Evolutionary conservation across 306 rosid genomes (phyloP).

Genomic region (Boehmeria nivea): DNA sequence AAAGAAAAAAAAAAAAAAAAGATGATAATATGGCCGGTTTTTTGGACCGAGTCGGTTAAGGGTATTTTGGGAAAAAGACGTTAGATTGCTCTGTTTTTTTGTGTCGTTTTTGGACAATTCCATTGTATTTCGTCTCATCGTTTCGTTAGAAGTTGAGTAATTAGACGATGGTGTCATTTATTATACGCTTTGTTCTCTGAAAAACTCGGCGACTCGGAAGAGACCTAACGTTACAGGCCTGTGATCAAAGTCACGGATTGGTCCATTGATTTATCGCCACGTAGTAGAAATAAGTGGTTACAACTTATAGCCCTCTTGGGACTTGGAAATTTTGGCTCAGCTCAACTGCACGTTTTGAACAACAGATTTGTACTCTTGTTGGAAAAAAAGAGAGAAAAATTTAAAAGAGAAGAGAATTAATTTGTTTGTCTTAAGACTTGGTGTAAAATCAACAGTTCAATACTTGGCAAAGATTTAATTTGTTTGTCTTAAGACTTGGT

Average conservation of each 20-base stretch:
- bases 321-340: neutral
- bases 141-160: too few species aligned
- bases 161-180: too few species aligned
- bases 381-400: neutral
- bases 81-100: neutral
- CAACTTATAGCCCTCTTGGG: neutral
- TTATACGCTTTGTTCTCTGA: too few species aligned
- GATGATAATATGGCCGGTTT: neutral
- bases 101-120: neutral
- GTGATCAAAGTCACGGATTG: neutral
- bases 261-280: neutral
- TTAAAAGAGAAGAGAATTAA: too few species aligned
- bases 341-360: neutral
- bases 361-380: neutral
- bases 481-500: too few species aligned
- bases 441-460: too few species aligned
- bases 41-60: neutral
- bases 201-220: conserved; percentile 23
- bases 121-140: neutral
- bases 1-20: neutral
- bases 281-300: neutral
- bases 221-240: neutral
- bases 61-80: neutral
- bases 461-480: too few species aligned
- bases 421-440: too few species aligned